Evolutionary conservation across 768 basidiomycete species (phyloP).

Genomic region (Termitomyces titanicus): DNA sequence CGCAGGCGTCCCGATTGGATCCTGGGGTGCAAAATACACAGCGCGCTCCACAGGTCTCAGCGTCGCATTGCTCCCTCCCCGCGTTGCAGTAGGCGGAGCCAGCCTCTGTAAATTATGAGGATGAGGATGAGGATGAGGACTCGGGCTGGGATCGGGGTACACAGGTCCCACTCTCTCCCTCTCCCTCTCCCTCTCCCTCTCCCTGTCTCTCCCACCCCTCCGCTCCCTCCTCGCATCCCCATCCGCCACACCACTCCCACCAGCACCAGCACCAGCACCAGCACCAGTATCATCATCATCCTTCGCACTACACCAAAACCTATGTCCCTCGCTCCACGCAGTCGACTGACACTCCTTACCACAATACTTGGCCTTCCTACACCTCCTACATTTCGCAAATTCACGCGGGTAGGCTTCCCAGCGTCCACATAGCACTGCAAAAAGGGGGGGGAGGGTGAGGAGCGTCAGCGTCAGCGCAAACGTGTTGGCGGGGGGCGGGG

Average conservation of each 20-base stretch:
- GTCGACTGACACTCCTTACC: constrained; percentile 96
- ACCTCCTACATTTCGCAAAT: constrained; percentile 95
- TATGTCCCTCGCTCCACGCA: constrained; percentile 94
- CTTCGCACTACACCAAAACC: constrained; percentile 87
- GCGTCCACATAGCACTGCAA: constrained; percentile 86
- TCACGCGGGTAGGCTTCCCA: constrained; percentile 94
- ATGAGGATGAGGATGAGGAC: too few relatives aligned
- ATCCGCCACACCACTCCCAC: neutral
- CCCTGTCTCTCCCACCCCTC: constrained; percentile 7
- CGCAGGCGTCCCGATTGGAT: constrained; percentile 9
- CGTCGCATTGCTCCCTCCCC: neutral
- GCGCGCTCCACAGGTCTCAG: neutral
- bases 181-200: constrained; percentile 1
- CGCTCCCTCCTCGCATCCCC: neutral
- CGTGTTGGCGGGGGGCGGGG: too few relatives aligned
- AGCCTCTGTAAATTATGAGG: neutral
- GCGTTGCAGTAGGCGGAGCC: neutral
- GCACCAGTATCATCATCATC: constrained; percentile 39
- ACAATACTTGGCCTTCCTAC: constrained; percentile 97
- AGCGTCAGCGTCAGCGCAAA: constrained; percentile 7
- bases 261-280: neutral
- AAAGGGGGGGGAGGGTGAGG: neutral
- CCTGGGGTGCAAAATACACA: neutral
- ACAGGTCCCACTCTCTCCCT: neutral
- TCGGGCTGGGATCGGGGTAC: neutral